A percentile compares a stretch with the other conserved stretches of the same genome.
Conservation (phyloP, 1,284 basidiomycete genomes). For the Butyriboletus appendiculatus region DNA sequence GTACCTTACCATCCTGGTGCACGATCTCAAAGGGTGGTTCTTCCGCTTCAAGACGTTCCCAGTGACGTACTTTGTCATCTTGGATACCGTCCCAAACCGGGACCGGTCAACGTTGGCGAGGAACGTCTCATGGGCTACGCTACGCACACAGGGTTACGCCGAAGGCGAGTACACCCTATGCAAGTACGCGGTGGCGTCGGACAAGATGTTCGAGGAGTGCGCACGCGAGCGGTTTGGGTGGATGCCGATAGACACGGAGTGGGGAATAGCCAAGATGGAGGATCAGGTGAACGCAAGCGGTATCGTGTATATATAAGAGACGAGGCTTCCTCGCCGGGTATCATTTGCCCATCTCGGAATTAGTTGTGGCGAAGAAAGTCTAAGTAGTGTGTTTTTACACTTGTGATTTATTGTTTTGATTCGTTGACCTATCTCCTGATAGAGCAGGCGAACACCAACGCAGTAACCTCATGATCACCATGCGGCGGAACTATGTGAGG, state of each 20-base stretch:
- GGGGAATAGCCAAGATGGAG: conserved; percentile 4
- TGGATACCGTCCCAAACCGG: conserved; percentile 22
- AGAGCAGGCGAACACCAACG: too few relatives aligned
- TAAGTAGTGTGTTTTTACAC: too few relatives aligned
- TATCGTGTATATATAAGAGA: too few relatives aligned
- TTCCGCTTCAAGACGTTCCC: conserved; percentile 35
- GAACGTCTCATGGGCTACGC: conserved; percentile 24
- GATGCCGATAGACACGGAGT: conserved; percentile 9
- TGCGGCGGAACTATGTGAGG: not conserved
- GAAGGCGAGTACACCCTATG: conserved; percentile 13
- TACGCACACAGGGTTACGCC: conserved; percentile 15
- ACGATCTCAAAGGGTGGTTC: conserved; percentile 14
- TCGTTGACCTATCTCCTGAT: too few relatives aligned
- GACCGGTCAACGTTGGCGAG: conserved; percentile 4
- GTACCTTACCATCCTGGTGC: conserved; percentile 7
- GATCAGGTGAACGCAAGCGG: too few relatives aligned
- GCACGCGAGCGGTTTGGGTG: conserved; percentile 15
- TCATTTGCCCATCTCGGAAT: too few relatives aligned
- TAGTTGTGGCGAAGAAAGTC: too few relatives aligned
- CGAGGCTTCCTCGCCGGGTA: too few relatives aligned
- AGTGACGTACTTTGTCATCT: conserved; percentile 35
- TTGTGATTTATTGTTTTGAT: too few relatives aligned
- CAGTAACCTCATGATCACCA: too few relatives aligned
- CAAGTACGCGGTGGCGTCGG: conserved; percentile 16
- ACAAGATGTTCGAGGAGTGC: conserved; percentile 12